Evolutionary conservation across 192 early-diverging fungal genomes (phyloP), one percentile per base, ranked within the genome.

Genomic region (Gonapodya sp.): DNA sequence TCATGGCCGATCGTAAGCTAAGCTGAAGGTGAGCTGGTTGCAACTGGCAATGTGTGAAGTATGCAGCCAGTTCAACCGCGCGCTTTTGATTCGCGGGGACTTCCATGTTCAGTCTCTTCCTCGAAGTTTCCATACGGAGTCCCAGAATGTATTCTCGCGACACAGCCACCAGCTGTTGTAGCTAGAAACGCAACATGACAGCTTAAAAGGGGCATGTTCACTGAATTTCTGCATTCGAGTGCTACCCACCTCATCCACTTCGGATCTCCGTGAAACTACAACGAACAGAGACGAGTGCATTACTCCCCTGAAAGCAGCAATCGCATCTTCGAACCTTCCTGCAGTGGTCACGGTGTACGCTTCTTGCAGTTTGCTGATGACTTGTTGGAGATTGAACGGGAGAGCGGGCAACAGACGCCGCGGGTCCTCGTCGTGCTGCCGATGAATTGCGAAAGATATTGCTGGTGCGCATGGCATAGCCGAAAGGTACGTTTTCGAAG

Each of bases 71-170:
- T 83, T 98, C 98, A 8, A 98, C 84, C 31, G 87, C 87, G 35
- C 94, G 89, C 80, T 94, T 95, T 82, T 73, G 84, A 80, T 85
- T 86, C 0, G 36, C 79, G 32, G 79, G 32, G 37, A 78, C 89
- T 37, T 87, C 90, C 78, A 87, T 88, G 72, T 87, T 82, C 31
- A 89, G 82, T 30, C 89, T 88, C 35, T 93, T 91, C 34, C 95
- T 94, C 73, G 85, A 89, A 78, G 93, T 87, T 83, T 97, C 96
- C 85, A 99, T 93, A 74, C 88, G 89, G 37, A 95, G 83, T 35
- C 95, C 98, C 33, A 96, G 83, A n/a, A 97, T 88, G 86, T 99
- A 99, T 84, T 98, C 96, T 35, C 95, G 92, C 79, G 92, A 93
- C 34, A 94, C 88, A 79, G 87, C 89, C 36, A 99, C 89, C 36